These are phyloP conservation scores for Alternaria sp. DNA, from an alignment of 2,329 filamentous ascomycete species.

Conservation along the genomic window DNA sequence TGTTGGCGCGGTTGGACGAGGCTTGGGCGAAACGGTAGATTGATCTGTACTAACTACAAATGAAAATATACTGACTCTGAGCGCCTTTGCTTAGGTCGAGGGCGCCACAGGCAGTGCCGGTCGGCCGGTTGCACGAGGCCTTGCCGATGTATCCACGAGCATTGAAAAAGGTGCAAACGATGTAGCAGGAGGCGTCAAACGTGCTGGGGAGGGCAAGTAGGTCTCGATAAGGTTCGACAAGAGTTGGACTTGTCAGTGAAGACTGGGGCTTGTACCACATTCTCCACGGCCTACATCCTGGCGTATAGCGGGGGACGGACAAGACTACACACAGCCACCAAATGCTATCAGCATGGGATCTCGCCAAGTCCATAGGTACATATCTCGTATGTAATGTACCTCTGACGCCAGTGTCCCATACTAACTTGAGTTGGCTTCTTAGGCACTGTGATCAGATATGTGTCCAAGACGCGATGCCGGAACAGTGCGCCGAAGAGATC, in stretches of 20 bases:
- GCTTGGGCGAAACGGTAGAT: slow-evolving; percentile 51
- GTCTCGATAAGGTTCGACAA: background rate
- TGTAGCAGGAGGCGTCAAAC: slow-evolving; percentile 54
- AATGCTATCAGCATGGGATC: background rate
- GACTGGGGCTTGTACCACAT: background rate
- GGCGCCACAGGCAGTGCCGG: slow-evolving; percentile 53
- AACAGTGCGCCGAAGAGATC: background rate
- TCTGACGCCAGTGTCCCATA: background rate
- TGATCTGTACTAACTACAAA: background rate
- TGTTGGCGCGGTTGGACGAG: slow-evolving; percentile 55
- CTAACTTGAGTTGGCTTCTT: background rate
- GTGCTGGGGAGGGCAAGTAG: slow-evolving; percentile 56
- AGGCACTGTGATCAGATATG: background rate
- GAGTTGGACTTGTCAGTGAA: background rate
- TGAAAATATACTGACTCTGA: slow-evolving; percentile 1
- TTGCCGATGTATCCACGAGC: slow-evolving; percentile 53
- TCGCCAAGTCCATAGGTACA: background rate
- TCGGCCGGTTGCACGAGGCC: slow-evolving; percentile 51
- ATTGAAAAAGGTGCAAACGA: slow-evolving; percentile 52
- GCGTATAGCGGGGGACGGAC: background rate
- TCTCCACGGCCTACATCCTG: background rate
- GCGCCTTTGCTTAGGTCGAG: slow-evolving; percentile 37
- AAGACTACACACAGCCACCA: background rate
- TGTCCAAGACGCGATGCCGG: background rate
- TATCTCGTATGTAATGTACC: background rate